Conservation (phyloP, 768 basidiomycete genomes). For the Imleria badia region DNA sequence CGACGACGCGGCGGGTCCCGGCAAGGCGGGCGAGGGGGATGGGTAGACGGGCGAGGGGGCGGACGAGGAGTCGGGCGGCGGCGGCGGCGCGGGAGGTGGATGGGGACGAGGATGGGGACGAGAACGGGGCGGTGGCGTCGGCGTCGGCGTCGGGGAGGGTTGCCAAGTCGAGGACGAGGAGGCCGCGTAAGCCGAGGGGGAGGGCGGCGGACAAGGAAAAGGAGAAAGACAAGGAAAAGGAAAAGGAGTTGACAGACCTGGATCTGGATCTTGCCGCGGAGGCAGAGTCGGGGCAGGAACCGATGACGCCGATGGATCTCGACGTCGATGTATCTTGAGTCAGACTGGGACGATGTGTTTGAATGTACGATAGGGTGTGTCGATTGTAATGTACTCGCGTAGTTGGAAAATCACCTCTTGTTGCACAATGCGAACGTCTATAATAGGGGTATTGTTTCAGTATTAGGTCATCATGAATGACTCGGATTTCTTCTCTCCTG, state of each 20-base stretch:
- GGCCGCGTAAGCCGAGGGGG: conserved; percentile 23
- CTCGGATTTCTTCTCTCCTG: too few species aligned
- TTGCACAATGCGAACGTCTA: too few species aligned
- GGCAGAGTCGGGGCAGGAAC: conserved; percentile 34
- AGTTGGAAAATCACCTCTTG: too few species aligned
- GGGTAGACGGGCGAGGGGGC: conserved; percentile 31
- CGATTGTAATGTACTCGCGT: background rate
- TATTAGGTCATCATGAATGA: too few species aligned
- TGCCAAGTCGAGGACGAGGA: conserved; percentile 34
- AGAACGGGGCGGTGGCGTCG: conserved; percentile 20
- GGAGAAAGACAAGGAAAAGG: conserved; percentile 19
- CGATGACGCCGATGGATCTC: conserved; percentile 37
- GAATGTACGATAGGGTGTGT: background rate
- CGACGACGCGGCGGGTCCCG: conserved; percentile 18
- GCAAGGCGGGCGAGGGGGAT: conserved; percentile 23
- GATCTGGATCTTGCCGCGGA: conserved; percentile 30
- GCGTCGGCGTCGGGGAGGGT: conserved; percentile 28
- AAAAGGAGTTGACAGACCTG: conserved; percentile 32
- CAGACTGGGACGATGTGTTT: too few species aligned
- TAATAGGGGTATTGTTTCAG: too few species aligned
- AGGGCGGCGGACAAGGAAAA: conserved; percentile 23
- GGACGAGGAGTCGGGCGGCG: conserved; percentile 35
- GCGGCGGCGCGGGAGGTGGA: conserved; percentile 28
- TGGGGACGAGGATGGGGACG: conserved; percentile 41
- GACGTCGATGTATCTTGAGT: conserved; percentile 39